These are phyloP conservation scores for Auriscalpium orientale DNA, from an alignment of 768 basidiomycete species.

Conservation along the genomic window DNA sequence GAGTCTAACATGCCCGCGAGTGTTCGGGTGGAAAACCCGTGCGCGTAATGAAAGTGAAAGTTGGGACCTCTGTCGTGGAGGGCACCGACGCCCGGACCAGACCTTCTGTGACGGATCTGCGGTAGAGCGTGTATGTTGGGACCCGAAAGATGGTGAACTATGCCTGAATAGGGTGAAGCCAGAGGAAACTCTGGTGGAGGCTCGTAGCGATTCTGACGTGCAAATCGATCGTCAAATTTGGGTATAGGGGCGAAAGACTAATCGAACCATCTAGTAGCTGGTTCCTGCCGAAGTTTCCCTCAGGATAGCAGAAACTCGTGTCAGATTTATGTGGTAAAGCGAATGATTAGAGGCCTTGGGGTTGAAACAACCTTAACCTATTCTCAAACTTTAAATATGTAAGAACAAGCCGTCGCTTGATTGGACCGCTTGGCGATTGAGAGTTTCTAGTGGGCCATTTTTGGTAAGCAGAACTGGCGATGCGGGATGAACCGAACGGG, in stretches of 20 bases:
- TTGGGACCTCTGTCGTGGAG: conserved; percentile 55
- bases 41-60: conserved; percentile 68
- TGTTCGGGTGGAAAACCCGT: conserved; percentile 68
- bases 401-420: conserved; percentile 45
- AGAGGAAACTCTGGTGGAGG: conserved; percentile 96
- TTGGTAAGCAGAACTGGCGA: conserved; percentile 69
- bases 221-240: conserved; percentile 94
- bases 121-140: conserved; percentile 81
- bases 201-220: conserved; percentile 94
- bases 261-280: conserved; percentile 93
- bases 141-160: conserved; percentile 90
- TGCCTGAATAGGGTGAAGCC: conserved; percentile 87
- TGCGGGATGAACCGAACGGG: conserved; percentile 64
- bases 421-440: conserved; percentile 48
- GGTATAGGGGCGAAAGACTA: conserved; percentile 96
- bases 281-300: conserved; percentile 89
- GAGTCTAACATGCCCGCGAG: conserved; percentile 78
- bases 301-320: conserved; percentile 59
- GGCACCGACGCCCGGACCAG: conserved; percentile 70
- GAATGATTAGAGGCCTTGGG: conserved; percentile 89
- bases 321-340: conserved; percentile 61
- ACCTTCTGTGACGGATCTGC: conserved; percentile 67
- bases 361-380: conserved; percentile 86
- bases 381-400: conserved; percentile 66
- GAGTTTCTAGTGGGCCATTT: conserved; percentile 69